Base-by-base conservation (phyloP, 1,284 basidiomycete species). In the Chalciporus sp. region DNA sequence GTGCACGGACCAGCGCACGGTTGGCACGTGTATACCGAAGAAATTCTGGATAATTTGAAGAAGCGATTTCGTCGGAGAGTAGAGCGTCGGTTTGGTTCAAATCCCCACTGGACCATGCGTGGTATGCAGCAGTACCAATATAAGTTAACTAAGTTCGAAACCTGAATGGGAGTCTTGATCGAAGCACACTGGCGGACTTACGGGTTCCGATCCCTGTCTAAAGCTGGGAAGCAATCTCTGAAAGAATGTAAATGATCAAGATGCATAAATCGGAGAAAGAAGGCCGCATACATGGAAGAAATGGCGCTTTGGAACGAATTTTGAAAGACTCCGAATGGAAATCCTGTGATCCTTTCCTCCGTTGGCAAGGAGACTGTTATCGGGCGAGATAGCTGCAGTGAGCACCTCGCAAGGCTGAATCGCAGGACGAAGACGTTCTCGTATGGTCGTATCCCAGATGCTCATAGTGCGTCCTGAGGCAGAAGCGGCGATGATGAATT, bases 371-470 rank as follows among this genome's bases (percentile, higher is more conserved):
- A 27, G 7, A 14, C 16, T 2, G 19, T 39, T 47, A n/a, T 58
- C 31, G 1, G 28, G 31, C 4, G 59, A 60, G 19, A 55, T 47
- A 11, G 37, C 16, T 4, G 42, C 43, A 0, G 29, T 31, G 14
- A 8, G 2, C 3, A 28, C 49, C 6, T 17, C 41, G 12, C 23
- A 26, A 9, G 29, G 20, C 33, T n/a, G 53, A 52, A 20, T 14
- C 27, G 7, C 60, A 28, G 41, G 40, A 45, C 28, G 17, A 19
- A 23, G 20, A 8, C 17, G 10, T 8, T 16, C 4, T 16, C 33
- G 33, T 19, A 12, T 35, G 16, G 33, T 16, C 14, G 45, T 52
- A 39, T 62, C 49, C 59, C 58, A 62, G 12, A 62, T 33, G 12
- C 53, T 53, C 16, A 60, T 46, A 2, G 14, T 11, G 3, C 35